Evolutionary conservation across 805 yeast species (phyloP), one percentile per base, ranked within the genome.

Genomic region (Komagataella mondaviorum): DNA sequence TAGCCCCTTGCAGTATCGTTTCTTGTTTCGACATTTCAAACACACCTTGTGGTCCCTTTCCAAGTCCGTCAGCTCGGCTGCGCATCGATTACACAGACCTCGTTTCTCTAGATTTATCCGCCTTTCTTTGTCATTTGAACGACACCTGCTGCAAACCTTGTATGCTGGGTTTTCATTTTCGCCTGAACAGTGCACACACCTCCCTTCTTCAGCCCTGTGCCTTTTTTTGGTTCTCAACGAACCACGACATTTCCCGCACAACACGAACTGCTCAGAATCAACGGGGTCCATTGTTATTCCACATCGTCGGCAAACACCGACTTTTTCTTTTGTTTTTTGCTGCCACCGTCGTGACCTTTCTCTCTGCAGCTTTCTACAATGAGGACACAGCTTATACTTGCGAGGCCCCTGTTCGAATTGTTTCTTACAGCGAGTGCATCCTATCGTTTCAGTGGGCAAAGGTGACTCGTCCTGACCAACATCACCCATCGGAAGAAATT

Each of bases 161-260:
- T 68, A 81, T 50, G 69, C 70, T 6, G 71, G 61, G 16, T 64
- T 58, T 44, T 71, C 75, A 51, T 72, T 72, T 6, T 81, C 80
- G 2, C 85, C 85, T 1, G 81, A 70, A 55, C 88, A 82, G 59
- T 82, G 87, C 14, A 82, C 84, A 65, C 88, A 82, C 57, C 74
- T 75, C 0, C 88, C 87, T 55, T 72, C 75, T 10, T 79, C 78
- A 5, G 78, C 83, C 45, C 88, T 67, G 51, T 70, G 72, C 0
- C 80, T 78, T 58, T 82, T 82, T 48, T 80, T 66, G 2, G 73
- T 66, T 55, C 87, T 67, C 36, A 81, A 65, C 45, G 74, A 72
- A 56, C 68, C 71, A 46, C 88, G 69, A 58, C 88, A 82, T 46
- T 69, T 70, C 4, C 80, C 79, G 63, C 88, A 82, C 48, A 82